Conservation (phyloP, 345 rosid species). For the Hevea brasiliensis region DNA sequence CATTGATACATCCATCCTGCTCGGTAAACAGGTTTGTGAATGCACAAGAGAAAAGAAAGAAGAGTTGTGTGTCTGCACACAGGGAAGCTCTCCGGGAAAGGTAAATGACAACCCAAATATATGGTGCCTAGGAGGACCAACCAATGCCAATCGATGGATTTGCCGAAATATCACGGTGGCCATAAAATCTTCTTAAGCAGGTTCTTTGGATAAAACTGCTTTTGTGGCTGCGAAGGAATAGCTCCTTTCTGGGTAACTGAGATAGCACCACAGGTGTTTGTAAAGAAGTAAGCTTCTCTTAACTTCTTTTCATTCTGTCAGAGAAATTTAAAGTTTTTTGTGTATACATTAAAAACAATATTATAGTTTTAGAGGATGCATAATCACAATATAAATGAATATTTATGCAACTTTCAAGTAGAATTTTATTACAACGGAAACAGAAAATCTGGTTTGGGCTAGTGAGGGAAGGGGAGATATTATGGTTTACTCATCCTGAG, state of each 20-base stretch:
- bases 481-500: no score
- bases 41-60: no score
- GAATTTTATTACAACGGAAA: no score
- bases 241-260: background rate
- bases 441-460: no score
- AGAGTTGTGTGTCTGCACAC: background rate
- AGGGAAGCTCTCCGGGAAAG: background rate
- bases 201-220: background rate
- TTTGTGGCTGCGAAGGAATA: slow-evolving; percentile 6
- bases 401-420: no score
- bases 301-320: slow-evolving; percentile 8
- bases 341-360: background rate
- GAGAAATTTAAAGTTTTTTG: background rate
- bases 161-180: background rate
- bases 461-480: no score
- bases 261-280: slow-evolving; percentile 15
- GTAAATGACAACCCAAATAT: background rate
- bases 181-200: background rate
- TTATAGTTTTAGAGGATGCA: no score
- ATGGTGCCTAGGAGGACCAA: background rate
- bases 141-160: no score
- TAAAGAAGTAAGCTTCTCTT: slow-evolving; percentile 1
- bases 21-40: no score
- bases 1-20: background rate
- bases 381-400: no score